A percentile compares a stretch with the other conserved stretches of the same genome.
Conservation (phyloP, 768 basidiomycete genomes). For the Saitozyma podzolica region DNA sequence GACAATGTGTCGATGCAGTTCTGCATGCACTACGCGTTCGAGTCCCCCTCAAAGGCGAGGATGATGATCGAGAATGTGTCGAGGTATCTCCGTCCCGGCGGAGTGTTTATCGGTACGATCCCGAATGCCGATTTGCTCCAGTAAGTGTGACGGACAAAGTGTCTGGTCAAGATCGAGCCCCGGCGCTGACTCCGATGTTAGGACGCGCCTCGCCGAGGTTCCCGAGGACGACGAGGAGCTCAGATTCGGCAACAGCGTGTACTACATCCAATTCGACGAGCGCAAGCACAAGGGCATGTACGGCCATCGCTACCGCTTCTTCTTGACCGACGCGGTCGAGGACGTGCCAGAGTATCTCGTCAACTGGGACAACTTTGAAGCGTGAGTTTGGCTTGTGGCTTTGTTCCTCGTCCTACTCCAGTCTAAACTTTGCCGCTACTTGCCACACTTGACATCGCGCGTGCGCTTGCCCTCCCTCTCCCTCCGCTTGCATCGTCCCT, state of each 20-base stretch:
- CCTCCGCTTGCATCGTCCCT: not conserved
- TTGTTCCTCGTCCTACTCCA: too few relatives aligned
- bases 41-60: constrained; percentile 78
- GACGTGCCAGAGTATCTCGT: constrained; percentile 97
- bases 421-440: not conserved
- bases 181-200: constrained; percentile 5
- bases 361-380: constrained; percentile 87
- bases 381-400: constrained; percentile 57
- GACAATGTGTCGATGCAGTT: constrained; percentile 99
- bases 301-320: constrained; percentile 94
- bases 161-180: not conserved
- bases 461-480: not conserved
- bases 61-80: constrained; percentile 92
- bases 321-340: constrained; percentile 89
- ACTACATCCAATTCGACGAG: constrained; percentile 81
- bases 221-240: constrained; percentile 69
- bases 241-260: constrained; percentile 86
- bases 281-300: constrained; percentile 64
- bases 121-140: constrained; percentile 82
- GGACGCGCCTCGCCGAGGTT: constrained; percentile 60
- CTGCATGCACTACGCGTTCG: constrained; percentile 99
- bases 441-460: too few relatives aligned
- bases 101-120: constrained; percentile 94
- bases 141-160: constrained; percentile 57
- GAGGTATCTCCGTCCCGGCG: constrained; percentile 74